phyloP scores from a whole-genome alignment of 768 basidiomycete genomes.

The Boletus rubroflammeus region DNA sequence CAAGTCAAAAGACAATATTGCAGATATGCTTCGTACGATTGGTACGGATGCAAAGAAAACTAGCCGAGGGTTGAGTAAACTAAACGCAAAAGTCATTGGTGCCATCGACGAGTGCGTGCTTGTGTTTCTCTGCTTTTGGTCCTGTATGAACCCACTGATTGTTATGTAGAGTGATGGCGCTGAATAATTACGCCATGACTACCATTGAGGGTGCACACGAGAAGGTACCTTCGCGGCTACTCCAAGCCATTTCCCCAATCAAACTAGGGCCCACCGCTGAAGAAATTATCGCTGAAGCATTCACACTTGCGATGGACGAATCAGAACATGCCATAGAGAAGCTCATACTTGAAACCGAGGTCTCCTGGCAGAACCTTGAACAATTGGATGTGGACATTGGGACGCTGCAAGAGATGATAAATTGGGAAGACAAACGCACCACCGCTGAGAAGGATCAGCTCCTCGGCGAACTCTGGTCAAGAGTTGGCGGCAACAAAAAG shows the following conservation, averaged over 20 bases:
- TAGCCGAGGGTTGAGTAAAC: constrained; percentile 54
- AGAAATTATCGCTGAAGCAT: constrained; percentile 50
- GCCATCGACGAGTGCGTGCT: constrained; percentile 65
- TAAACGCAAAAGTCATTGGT: constrained; percentile 66
- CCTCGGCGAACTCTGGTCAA: constrained; percentile 67
- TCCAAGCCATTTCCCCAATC: constrained; percentile 42
- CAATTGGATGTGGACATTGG: constrained; percentile 58
- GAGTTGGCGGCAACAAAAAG: constrained; percentile 56
- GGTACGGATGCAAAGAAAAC: constrained; percentile 58
- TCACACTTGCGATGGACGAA: constrained; percentile 59
- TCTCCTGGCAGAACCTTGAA: constrained; percentile 52
- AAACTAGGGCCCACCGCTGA: constrained; percentile 32
- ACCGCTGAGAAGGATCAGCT: constrained; percentile 47
- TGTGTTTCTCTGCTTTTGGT: constrained; percentile 15
- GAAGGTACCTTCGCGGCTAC: constrained; percentile 26
- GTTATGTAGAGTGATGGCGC: constrained; percentile 57
- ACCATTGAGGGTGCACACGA: constrained; percentile 43
- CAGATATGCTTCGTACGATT: constrained; percentile 49
- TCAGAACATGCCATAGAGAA: constrained; percentile 50
- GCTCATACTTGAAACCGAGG: constrained; percentile 66
- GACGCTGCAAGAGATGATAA: constrained; percentile 54
- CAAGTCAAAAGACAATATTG: constrained; percentile 55
- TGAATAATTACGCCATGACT: constrained; percentile 67
- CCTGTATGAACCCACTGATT: not conserved
- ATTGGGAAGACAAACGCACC: constrained; percentile 52